Conservation (phyloP, 371 early-diverging fungal species). For the Apophysomyces trapeziformis region DNA sequence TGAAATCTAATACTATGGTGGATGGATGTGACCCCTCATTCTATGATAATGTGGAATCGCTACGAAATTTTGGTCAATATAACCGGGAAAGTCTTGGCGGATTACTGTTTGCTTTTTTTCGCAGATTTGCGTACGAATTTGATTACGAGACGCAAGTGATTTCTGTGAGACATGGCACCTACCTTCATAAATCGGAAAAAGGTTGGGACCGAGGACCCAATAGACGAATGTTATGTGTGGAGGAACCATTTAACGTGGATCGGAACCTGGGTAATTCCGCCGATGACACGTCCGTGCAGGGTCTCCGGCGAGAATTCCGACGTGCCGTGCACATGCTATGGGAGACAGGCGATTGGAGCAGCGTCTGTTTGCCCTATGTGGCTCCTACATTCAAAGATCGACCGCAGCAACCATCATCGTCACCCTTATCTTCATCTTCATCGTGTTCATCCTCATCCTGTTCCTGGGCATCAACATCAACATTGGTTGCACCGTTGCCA, state of each 20-base stretch:
- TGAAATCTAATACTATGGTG: slow-evolving; percentile 9
- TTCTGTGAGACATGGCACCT: slow-evolving; percentile 77
- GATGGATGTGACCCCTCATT: slow-evolving; percentile 41
- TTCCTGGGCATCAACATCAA: no score
- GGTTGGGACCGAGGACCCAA: slow-evolving; percentile 70
- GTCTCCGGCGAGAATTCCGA: slow-evolving; percentile 79
- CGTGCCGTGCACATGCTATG: slow-evolving; percentile 68
- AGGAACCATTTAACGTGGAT: slow-evolving; percentile 85
- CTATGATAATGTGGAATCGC: slow-evolving; percentile 62
- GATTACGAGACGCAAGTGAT: slow-evolving; percentile 81
- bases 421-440: background rate
- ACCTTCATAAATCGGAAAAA: slow-evolving; percentile 77
- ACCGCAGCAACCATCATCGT: slow-evolving; percentile 23
- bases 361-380: background rate
- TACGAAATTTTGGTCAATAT: slow-evolving; percentile 67
- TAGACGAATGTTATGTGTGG: slow-evolving; percentile 79
- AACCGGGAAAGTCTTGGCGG: slow-evolving; percentile 81
- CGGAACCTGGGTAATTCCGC: slow-evolving; percentile 92
- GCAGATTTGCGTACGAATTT: slow-evolving; percentile 78
- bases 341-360: background rate
- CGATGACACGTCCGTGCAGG: slow-evolving; percentile 75
- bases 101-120: slow-evolving; percentile 86
- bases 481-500: no score
- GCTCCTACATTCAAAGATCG: background rate
- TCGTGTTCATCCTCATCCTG: no score